Percentiles rank a stretch among this genome's conserved stretches.
These are phyloP conservation scores for Globisporangium mamillatum DNA, from an alignment of 352 stramenopile genomes.

Conservation along the genomic window DNA sequence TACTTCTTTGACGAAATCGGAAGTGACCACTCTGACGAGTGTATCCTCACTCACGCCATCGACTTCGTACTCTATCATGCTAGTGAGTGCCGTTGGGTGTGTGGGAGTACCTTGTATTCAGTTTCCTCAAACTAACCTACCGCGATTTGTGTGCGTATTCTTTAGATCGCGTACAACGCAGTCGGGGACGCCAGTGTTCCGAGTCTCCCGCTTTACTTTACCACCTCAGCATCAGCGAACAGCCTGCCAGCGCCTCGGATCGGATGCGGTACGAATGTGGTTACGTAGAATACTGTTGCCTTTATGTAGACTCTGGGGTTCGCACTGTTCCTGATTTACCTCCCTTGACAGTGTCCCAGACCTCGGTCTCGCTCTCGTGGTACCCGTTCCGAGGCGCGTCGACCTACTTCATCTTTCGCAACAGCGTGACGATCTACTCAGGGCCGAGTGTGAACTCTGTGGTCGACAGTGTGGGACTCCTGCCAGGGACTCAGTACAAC, in stretches of 20 bases:
- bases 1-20: neutral
- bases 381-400: slow-evolving; percentile 33
- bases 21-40: neutral
- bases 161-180: slow-evolving; percentile 12
- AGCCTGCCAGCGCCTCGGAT: slow-evolving; percentile 24
- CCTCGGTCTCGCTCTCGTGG: slow-evolving; percentile 39
- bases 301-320: neutral
- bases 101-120: neutral
- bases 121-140: neutral
- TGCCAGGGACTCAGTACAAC: slow-evolving; percentile 17
- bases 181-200: slow-evolving; percentile 14
- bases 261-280: slow-evolving; percentile 27
- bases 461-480: slow-evolving; percentile 17
- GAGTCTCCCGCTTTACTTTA: slow-evolving; percentile 28
- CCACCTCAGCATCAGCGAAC: slow-evolving; percentile 19
- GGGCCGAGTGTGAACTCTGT: neutral
- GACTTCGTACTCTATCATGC: slow-evolving; percentile 34
- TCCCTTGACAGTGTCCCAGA: slow-evolving; percentile 26
- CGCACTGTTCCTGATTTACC: neutral
- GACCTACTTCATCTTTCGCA: slow-evolving; percentile 37
- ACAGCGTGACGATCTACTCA: slow-evolving; percentile 20
- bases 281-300: neutral
- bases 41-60: slow-evolving; percentile 14
- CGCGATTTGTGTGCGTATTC: neutral
- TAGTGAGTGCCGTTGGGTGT: slow-evolving; percentile 24